Evolutionary conservation across 306 rosid genomes (phyloP), one percentile per base, ranked within the genome.

Genomic region (Vicia faba): DNA sequence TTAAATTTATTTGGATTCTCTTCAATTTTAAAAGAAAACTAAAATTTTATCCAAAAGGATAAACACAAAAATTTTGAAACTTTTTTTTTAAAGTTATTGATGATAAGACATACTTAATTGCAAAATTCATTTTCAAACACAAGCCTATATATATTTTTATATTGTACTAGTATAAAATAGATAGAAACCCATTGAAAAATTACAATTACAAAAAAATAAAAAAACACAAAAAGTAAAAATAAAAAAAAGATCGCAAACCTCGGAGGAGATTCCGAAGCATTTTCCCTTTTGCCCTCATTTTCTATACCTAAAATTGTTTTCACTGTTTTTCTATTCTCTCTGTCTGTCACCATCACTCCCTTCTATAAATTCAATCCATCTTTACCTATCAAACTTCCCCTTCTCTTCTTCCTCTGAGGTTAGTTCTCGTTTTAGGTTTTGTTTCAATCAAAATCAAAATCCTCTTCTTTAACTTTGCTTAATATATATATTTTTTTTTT

Each of bases 221-320:
- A 31, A 6, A 31, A 31, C 8, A 31, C 8, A 31, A 31, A 31
- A 33, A 33, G 15, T 41, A 33, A 33, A 3, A 39, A 39, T 12
- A 12, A 41, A 39, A 39, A 41, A 12, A 41, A 3, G 12, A 3
- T 41, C 46, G 46, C 38, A 58, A 82, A 78, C 71, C 26, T 71
- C 43, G 70, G 76, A 63, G 78, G 74, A 77, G 83, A 84, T 83
- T 86, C 87, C 82, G 16, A 89, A 68, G 76, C 70, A 31, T 61
- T 62, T 64, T 68, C 50, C 4, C 45, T 40, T 68, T 25, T 54
- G 38, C 38, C 38, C 38, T 33, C 38, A 33, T 33, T 33, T 33
- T 33, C 38, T 33, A 33, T 7, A 7, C 38, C 38, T 33, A 33
- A 33, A 33, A 33, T 33, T 33, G 38, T 68, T 16, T 58, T 25